Evolutionary conservation across 495 filamentous ascomycete genomes (phyloP), one percentile per base, ranked within the genome.

Genomic region (Evansstolkia leycettana): DNA sequence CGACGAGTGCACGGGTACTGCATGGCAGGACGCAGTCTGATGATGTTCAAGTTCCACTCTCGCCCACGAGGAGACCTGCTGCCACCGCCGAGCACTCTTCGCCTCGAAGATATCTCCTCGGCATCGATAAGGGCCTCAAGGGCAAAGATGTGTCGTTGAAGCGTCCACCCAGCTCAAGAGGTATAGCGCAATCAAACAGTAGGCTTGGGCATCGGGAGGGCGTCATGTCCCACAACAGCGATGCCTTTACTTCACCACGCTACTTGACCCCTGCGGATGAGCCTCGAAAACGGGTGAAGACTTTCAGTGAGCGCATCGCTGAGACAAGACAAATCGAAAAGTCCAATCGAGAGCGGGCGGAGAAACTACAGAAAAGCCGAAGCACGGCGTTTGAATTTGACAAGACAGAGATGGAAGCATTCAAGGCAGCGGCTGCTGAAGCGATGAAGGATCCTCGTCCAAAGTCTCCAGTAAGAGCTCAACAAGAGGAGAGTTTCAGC

Each of bases 301-400:
- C 75, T 18, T 98, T 95, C 50, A 94, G 83, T 43, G 85, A 96
- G 52, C 67, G 85, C 16, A 73, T 96, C 40, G 82, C 84, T 0
- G 76, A 84, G 40, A 71, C 58, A 36, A 60, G 75, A 36, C 50
- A 51, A 6, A 54, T 59, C 17, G 73, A 78, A 8, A 65, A 63
- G 16, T 45, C 58, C 26, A 55, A 52, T 12, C 54, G 64, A 37
- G 67, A 73, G 26, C 70, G 71, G 27, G 46, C 49, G 19, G 72
- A 82, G 28, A 72, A 76, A 38, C 52, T 65, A 10, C 63, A 59
- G 17, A 69, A 68, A 14, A 70, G 72, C 34, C 63, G 89, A 41
- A 90, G 75, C 40, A 75, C 66, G 14, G 78, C 78, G 0, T 96
- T 94, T 46, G 71, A 74, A 13, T 52, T 89, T 26, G 67, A 76